Conservation (phyloP, 257 asterid genomes). For the Verbascum thapsus region DNA sequence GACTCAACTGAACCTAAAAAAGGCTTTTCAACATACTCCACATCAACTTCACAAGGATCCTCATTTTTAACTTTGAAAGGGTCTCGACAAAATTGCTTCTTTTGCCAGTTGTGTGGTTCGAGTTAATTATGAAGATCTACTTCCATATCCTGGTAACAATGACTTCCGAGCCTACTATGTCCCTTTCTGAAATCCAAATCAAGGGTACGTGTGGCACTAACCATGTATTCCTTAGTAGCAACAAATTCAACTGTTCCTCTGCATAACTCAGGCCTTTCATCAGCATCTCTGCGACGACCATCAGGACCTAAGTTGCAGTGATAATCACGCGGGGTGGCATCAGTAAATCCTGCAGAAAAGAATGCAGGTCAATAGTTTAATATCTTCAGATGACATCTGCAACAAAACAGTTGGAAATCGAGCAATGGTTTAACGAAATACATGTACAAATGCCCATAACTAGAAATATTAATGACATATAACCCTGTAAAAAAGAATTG, state of each 20-base stretch:
- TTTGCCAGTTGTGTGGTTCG: too few relatives aligned
- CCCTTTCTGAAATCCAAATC: constrained; percentile 23
- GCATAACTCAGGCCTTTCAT: constrained; percentile 96
- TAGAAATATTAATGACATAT: not conserved
- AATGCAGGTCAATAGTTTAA: not conserved
- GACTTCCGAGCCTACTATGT: too few relatives aligned
- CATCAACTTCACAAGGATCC: too few relatives aligned
- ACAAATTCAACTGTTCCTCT: constrained; percentile 98
- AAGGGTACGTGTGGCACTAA: constrained; percentile 42
- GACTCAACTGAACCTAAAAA: constrained; percentile 10
- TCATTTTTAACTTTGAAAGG: too few relatives aligned
- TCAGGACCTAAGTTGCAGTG: constrained; percentile 99
- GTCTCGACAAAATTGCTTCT: too few relatives aligned
- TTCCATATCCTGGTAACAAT: too few relatives aligned
- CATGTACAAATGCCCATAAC: constrained; percentile 14
- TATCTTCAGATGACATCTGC: constrained; percentile 9
- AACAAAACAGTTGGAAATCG: constrained; percentile 7
- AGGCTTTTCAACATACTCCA: constrained; percentile 10
- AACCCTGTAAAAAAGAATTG: constrained; percentile 17
- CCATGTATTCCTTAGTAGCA: constrained; percentile 93
- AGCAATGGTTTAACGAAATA: constrained; percentile 21
- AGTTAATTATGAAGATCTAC: too few relatives aligned
- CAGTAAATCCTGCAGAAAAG: constrained; percentile 74
- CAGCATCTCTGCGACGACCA: constrained; percentile 99
- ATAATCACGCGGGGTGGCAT: constrained; percentile 97